These are phyloP conservation scores for Hawksworthiomyces lignivorus DNA, from an alignment of 2,329 filamentous ascomycete genomes.

Conservation along the genomic window DNA sequence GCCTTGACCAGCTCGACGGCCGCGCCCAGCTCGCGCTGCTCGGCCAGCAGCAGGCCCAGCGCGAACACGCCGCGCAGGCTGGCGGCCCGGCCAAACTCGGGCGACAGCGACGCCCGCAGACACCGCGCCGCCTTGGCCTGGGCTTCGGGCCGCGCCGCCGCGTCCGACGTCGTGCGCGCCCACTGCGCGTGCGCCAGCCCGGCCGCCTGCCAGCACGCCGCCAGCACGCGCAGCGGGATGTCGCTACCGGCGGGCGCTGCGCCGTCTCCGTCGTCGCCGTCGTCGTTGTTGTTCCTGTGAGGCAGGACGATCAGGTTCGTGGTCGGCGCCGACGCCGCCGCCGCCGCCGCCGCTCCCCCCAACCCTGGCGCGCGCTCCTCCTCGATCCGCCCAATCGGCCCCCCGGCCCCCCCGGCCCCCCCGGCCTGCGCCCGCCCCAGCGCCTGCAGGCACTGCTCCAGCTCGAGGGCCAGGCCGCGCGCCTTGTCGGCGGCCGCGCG, in stretches of 20 bases:
- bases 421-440: conserved; percentile 27
- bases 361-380: no score
- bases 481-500: conserved; percentile 76
- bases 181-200: conserved; percentile 81
- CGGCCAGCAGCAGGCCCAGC: conserved; percentile 76
- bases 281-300: no score
- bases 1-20: conserved; percentile 78
- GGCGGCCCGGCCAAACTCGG: conserved; percentile 55
- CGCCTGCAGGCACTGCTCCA: conserved; percentile 69
- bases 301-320: conserved; percentile 16
- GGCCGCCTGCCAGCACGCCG: conserved; percentile 72
- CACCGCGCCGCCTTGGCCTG: conserved; percentile 71
- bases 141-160: conserved; percentile 59
- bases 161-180: conserved; percentile 75
- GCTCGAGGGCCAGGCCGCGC: conserved; percentile 57
- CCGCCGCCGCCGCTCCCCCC: conserved; percentile 19
- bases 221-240: conserved; percentile 54
- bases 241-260: conserved; percentile 13
- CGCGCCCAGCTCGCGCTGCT: conserved; percentile 70
- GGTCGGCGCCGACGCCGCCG: not conserved
- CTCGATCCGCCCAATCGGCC: no score
- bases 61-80: conserved; percentile 75
- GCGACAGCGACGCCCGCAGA: conserved; percentile 64
- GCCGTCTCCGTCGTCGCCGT: no score
- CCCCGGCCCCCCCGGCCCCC: conserved; percentile 17